Evolutionary conservation across 2,329 filamentous ascomycete species (phyloP).

Genomic region (Apiospora koreana): DNA sequence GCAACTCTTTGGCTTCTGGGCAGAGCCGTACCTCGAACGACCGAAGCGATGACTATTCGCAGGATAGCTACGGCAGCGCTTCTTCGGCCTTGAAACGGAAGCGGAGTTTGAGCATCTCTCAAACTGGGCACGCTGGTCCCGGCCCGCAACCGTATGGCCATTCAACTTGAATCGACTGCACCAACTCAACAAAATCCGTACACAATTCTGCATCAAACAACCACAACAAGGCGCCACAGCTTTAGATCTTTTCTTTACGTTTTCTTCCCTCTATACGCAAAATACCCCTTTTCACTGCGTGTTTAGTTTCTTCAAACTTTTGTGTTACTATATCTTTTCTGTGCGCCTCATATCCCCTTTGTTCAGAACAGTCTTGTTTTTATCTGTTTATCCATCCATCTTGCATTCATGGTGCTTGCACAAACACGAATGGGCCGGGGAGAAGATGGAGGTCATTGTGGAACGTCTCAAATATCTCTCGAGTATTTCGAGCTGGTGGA

Average conservation of each 20-base stretch:
- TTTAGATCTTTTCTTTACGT: background rate
- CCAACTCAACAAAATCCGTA: background rate
- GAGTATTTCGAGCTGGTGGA: slow-evolving; percentile 11
- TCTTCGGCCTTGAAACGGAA: slow-evolving; percentile 28
- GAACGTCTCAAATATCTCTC: slow-evolving; percentile 1
- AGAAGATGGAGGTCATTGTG: background rate
- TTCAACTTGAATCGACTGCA: background rate
- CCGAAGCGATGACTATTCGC: slow-evolving; percentile 31
- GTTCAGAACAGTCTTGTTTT: background rate
- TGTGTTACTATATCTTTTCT: slow-evolving; percentile 7
- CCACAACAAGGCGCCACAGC: background rate
- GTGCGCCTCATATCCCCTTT: background rate
- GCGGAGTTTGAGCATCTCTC: slow-evolving; percentile 28
- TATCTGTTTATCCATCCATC: background rate
- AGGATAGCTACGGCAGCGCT: slow-evolving; percentile 25
- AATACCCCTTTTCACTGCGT: background rate
- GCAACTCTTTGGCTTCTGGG: slow-evolving; percentile 29
- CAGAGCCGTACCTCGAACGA: slow-evolving; percentile 25
- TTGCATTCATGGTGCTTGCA: background rate
- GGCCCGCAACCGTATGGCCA: slow-evolving; percentile 1
- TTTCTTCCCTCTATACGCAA: slow-evolving; percentile 4
- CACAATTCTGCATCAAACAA: background rate
- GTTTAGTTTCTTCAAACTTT: background rate
- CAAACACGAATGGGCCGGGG: background rate
- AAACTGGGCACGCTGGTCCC: background rate